Evolutionary conservation across 176 grass and related monocot species (phyloP), one percentile per base, ranked within the genome.

Genomic region (Lolium multiflorum): DNA sequence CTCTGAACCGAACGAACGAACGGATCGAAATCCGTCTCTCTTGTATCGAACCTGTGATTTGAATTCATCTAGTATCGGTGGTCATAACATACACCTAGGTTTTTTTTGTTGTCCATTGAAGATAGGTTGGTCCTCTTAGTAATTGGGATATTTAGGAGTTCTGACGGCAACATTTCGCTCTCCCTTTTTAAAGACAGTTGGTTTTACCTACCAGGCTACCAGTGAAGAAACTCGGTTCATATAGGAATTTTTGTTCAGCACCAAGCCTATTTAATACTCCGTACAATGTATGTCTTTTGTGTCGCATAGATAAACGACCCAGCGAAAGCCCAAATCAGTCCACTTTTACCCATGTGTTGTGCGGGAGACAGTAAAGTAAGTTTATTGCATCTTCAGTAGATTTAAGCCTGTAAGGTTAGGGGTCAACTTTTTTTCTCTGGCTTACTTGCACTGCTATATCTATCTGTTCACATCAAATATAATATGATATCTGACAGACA

Each of bases 101-200:
- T 24, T 72, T 61, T 82, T 7, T 73, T 73, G 50, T 15, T 79
- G 87, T 89, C 35, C n/a, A 43, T 43, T 43, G 41, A 43, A 43
- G 41, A 43, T 43, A 43, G 41, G 41, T 43, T 43, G 41, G 41
- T 7, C 41, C 21, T 47, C 28, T 79, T 64, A 46, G 66, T 80
- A 47, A 22, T 64, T 63, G 71, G 39, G 13, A 54, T 56, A 54
- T 66, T 41, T 57, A 87, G 18, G 4, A 11, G 14, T 44, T 72
- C 4, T 43, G 54, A 4, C 79, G 57, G 46, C 4, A 11, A 20
- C 64, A 84, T 61, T 62, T 60, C 61, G 8, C n/a, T 71, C 51
- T 77, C 18, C 28, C 6, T 55, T 82, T 52, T 83, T 38, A 46
- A 82, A 83, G 35, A 31, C 13, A 48, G 54, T 35, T 48, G 1